These are phyloP conservation scores for Cordyceps javanica DNA, from an alignment of 2,329 filamentous ascomycete genomes.

Conservation along the genomic window DNA sequence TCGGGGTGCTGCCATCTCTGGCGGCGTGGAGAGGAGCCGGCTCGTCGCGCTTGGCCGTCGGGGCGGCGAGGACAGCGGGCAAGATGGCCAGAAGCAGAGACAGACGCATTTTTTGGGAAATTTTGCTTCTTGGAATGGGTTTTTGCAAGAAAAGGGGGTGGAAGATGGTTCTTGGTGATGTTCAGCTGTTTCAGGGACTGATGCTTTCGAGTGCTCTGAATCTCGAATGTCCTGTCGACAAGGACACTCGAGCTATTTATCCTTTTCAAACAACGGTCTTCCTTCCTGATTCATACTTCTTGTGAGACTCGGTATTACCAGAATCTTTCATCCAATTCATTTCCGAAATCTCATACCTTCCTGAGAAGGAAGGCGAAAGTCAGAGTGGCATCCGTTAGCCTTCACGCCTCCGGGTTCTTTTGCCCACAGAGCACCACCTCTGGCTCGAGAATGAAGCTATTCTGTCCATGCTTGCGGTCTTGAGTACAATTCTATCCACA, in stretches of 20 bases:
- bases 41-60: constrained; percentile 18
- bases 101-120: constrained; percentile 20
- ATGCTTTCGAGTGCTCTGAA: not conserved
- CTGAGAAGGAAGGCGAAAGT: not conserved
- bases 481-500: not conserved
- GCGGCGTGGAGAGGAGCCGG: constrained; percentile 23
- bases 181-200: not conserved
- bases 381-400: not conserved
- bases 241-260: not conserved
- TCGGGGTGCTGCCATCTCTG: constrained; percentile 12
- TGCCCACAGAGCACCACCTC: not conserved
- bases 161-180: not conserved
- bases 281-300: not conserved
- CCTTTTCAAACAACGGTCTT: not conserved
- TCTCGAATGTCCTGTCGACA: not conserved
- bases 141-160: not conserved
- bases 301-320: too few relatives aligned
- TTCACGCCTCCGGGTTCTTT: not conserved
- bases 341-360: not conserved
- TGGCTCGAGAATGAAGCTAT: not conserved
- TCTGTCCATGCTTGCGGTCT: not conserved
- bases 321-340: not conserved
- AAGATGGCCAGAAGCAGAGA: constrained; percentile 20
- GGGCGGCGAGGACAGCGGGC: constrained; percentile 19
- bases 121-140: too few relatives aligned